These are phyloP conservation scores for Penium margaritaceum DNA, from an alignment of 139 green algal species.

Conservation along the genomic window DNA sequence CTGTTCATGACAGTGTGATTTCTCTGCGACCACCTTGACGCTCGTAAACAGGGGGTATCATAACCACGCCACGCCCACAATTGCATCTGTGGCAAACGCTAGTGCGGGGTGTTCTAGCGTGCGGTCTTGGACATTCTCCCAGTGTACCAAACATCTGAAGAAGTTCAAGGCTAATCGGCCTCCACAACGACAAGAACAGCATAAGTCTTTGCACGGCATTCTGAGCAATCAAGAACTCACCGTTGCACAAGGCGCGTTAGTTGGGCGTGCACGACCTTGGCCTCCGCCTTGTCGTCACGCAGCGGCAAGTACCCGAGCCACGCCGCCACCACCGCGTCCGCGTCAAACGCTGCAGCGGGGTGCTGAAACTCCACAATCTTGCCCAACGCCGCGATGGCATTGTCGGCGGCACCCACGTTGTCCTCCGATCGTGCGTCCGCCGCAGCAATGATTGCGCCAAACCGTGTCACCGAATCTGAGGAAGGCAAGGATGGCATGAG, in stretches of 20 bases:
- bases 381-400: conserved; percentile 47
- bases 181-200: too few species aligned
- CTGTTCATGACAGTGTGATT: too few species aligned
- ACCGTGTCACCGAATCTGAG: conserved; percentile 26
- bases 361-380: conserved; percentile 50
- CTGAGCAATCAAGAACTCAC: too few species aligned
- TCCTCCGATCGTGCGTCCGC: conserved; percentile 39
- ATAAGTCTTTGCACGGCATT: too few species aligned
- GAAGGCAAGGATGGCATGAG: neutral
- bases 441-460: neutral
- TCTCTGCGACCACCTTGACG: too few species aligned
- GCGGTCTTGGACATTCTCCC: too few species aligned
- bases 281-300: conserved; percentile 39
- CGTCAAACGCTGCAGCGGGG: conserved; percentile 26
- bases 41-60: too few species aligned
- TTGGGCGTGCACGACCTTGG: conserved; percentile 63
- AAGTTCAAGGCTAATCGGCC: too few species aligned
- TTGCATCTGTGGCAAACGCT: too few species aligned
- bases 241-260: conserved; percentile 53
- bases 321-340: conserved; percentile 16
- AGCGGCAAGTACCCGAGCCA: conserved; percentile 45
- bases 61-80: too few species aligned
- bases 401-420: conserved; percentile 47
- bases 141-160: too few species aligned
- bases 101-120: too few species aligned